Base-by-base conservation (phyloP, 257 asterid species). In the Penstemon davidsonii region DNA sequence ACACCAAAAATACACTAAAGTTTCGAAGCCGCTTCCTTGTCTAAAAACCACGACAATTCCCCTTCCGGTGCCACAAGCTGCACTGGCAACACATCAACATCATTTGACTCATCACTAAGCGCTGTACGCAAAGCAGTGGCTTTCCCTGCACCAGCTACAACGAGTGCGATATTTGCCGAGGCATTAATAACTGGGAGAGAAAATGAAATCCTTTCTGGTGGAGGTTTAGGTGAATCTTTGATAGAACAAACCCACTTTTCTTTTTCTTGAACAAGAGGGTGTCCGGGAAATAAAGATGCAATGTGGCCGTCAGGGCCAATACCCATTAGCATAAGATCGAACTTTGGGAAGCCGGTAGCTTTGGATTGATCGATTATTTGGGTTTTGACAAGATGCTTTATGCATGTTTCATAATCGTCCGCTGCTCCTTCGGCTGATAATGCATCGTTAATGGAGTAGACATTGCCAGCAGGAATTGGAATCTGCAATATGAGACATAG, bases 281-380 rank as follows among this genome's bases (percentile, higher is more conserved):
- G 99, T 52, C 86, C 96, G 0, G 96, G 99, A 67, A 90, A 93
- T 36, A 93, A 73, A 63, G 99, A 93, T 52, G 99, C 99, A 12
- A 90, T 75, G 73, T 93, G 99, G 33, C 99, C 99, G 33, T 93
- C 96, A 0, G 97, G 97, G 11, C 97, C 99, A 96, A 93, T 93
- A 25, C 99, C 97, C 81, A 93, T 73, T 38, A 90, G 87, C 94
- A 90, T 83, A 45, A 87, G 88, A 68, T 93, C 99, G 60, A 93
- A 90, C 76, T 87, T 91, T 10, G 97, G 99, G 69, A 90, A 84
- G n/a, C 89, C 85, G 18, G 62, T 83, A 25, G 43, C 73, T 38
- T 78, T 66, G 11, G 96, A 93, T 19, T 68, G 76, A 69, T 80
- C 79, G 40, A 93, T 67, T 54, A 73, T 79, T 68, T 81, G 82